phyloP scores from a whole-genome alignment of 2,329 filamentous ascomycete species.

The Aspergillus eucalypticola region DNA sequence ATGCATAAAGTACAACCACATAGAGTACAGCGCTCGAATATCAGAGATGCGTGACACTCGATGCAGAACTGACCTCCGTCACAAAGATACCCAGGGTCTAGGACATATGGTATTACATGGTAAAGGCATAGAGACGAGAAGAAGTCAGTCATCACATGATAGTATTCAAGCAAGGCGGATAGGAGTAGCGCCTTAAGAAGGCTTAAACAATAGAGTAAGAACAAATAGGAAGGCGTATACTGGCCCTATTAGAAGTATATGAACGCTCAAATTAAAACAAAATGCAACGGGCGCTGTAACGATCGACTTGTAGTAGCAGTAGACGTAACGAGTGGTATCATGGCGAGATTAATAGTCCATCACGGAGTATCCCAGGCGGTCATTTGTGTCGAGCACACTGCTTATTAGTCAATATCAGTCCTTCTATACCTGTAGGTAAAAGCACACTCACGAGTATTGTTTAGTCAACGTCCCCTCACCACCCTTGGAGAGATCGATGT shows the following conservation, averaged over 20 bases:
- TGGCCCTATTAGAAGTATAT: conserved; percentile 1
- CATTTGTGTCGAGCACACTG: conserved; percentile 48
- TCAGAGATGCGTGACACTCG: not conserved
- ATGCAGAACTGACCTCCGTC: not conserved
- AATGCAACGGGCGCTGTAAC: conserved; percentile 1
- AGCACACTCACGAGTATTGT: conserved; percentile 79
- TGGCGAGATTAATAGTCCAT: conserved; percentile 35
- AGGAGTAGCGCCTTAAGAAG: not conserved
- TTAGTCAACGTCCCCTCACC: conserved; percentile 90
- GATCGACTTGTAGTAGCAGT: not conserved
- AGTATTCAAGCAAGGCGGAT: not conserved
- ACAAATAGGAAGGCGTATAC: not conserved
- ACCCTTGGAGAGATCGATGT: conserved; percentile 89
- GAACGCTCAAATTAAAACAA: conserved; percentile 4
- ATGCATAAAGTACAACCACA: not conserved
- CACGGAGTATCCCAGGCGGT: conserved; percentile 39
- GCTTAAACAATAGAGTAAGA: not conserved
- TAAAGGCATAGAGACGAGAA: too few relatives aligned
- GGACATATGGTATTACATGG: not conserved
- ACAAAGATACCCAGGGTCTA: not conserved
- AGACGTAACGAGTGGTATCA: conserved; percentile 13
- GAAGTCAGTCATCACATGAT: not conserved
- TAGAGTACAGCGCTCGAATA: not conserved
- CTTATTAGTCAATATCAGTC: conserved; percentile 16
- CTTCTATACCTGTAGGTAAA: not conserved